A percentile compares a stretch with the other conserved stretches of the same genome.
phyloP scores from a whole-genome alignment of 2,329 filamentous ascomycete species.

The Colletotrichum shisoi region DNA sequence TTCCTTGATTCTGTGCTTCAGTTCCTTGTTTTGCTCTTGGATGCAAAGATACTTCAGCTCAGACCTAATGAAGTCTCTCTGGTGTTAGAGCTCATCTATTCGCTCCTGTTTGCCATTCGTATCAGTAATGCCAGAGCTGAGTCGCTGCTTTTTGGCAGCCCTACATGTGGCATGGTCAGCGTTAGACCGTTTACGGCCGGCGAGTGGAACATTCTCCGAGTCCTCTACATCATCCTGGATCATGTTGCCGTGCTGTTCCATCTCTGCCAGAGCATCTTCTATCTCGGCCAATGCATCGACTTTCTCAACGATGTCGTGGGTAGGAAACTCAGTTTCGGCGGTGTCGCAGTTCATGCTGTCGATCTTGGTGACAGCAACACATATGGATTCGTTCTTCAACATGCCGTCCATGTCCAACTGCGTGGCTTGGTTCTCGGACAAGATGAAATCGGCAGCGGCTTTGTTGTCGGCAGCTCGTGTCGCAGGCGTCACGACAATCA shows the following conservation, averaged over 20 bases:
- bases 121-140: too few species aligned
- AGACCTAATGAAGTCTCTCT: neutral
- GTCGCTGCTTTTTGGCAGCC: too few species aligned
- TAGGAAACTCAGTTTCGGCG: conserved; percentile 19
- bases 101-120: too few species aligned
- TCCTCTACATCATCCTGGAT: too few species aligned
- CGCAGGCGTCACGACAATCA: conserved; percentile 35
- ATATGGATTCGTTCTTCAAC: conserved; percentile 25
- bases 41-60: conserved; percentile 32
- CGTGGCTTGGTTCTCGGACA: conserved; percentile 30
- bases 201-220: too few species aligned
- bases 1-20: conserved; percentile 15
- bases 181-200: too few species aligned
- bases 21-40: conserved; percentile 21
- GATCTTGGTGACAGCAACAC: conserved; percentile 37
- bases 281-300: neutral
- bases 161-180: too few species aligned
- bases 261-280: too few species aligned
- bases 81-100: too few species aligned
- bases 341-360: conserved; percentile 35
- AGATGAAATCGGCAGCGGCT: conserved; percentile 35
- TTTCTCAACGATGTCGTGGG: neutral
- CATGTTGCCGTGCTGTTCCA: too few species aligned
- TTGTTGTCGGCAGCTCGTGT: conserved; percentile 39
- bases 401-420: conserved; percentile 38